These are phyloP conservation scores for Vigna nakashimae DNA, from an alignment of 306 rosid genomes.

Conservation along the genomic window DNA sequence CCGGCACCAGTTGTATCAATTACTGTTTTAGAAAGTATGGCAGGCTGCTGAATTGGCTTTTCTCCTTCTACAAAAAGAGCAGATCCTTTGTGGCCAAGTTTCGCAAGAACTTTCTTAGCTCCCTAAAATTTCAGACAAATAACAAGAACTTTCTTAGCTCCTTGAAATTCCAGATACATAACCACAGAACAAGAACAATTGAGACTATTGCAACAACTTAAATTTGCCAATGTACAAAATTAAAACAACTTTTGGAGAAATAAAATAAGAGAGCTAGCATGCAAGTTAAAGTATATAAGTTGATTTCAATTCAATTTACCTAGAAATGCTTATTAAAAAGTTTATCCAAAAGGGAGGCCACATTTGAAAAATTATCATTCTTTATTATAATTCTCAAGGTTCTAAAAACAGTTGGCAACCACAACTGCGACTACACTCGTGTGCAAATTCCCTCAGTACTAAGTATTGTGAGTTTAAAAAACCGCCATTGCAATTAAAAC, in stretches of 20 bases:
- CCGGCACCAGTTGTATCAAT: constrained; percentile 96
- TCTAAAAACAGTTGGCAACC: background rate
- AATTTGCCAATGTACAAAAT: too few species aligned
- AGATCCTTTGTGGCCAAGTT: constrained; percentile 87
- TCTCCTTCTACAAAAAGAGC: constrained; percentile 83
- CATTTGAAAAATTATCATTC: background rate
- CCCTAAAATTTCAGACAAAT: constrained; percentile 64
- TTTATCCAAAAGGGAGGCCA: background rate
- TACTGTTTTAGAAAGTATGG: constrained; percentile 65
- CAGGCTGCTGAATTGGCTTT: constrained; percentile 76
- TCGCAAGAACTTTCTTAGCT: constrained; percentile 84
- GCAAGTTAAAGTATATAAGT: too few species aligned
- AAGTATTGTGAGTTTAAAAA: background rate
- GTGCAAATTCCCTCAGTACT: background rate
- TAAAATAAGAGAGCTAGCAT: too few species aligned
- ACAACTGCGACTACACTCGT: background rate
- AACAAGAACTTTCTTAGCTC: constrained; percentile 70
- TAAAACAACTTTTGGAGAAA: too few species aligned
- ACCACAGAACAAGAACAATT: constrained; percentile 19
- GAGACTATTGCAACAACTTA: background rate
- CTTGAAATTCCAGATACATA: constrained; percentile 56
- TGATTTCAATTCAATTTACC: too few species aligned
- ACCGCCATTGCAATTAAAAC: background rate
- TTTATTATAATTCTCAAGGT: background rate
- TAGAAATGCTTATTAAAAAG: too few species aligned